Evolutionary conservation across 495 filamentous ascomycete species (phyloP).

Genomic region (Tricharina praecox): DNA sequence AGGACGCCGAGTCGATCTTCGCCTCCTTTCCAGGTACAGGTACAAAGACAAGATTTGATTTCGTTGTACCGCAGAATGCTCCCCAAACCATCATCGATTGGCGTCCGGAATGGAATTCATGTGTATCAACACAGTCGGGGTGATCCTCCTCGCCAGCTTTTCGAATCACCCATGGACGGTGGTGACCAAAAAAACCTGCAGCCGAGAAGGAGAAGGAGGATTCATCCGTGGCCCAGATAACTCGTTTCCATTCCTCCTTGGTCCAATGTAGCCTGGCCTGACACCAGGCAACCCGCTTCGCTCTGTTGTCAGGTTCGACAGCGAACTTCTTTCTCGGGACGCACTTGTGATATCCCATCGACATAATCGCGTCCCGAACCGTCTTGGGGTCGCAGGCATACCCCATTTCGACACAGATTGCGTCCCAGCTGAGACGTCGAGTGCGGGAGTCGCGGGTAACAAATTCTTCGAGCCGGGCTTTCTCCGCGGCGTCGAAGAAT

Average conservation of each 20-base stretch:
- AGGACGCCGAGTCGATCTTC: slow-evolving; percentile 9
- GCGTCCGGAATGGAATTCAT: slow-evolving; percentile 3
- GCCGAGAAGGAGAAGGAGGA: slow-evolving; percentile 10
- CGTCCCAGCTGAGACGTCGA: slow-evolving; percentile 7
- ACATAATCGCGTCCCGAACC: background rate
- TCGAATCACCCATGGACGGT: slow-evolving; percentile 6
- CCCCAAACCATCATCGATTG: slow-evolving; percentile 8
- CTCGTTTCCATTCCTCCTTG: slow-evolving; percentile 11
- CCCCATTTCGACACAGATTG: slow-evolving; percentile 5
- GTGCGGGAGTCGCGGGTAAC: slow-evolving; percentile 5
- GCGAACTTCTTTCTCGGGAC: slow-evolving; percentile 2
- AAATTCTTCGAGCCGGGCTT: too few species aligned
- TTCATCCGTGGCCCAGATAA: slow-evolving; percentile 8
- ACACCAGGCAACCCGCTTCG: slow-evolving; percentile 9
- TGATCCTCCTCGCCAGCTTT: slow-evolving; percentile 7
- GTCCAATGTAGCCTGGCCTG: slow-evolving; percentile 6
- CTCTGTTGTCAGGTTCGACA: background rate
- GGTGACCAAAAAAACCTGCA: slow-evolving; percentile 6
- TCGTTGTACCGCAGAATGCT: slow-evolving; percentile 7
- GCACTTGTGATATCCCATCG: slow-evolving; percentile 10
- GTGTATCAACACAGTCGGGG: slow-evolving; percentile 11
- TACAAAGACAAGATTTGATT: slow-evolving; percentile 9
- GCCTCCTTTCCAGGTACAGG: slow-evolving; percentile 4
- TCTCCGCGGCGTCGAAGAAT: slow-evolving; percentile 4
- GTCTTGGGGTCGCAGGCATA: background rate